These are phyloP conservation scores for Saccharomycopsis fodiens DNA, from an alignment of 805 yeast species.

Conservation along the genomic window DNA sequence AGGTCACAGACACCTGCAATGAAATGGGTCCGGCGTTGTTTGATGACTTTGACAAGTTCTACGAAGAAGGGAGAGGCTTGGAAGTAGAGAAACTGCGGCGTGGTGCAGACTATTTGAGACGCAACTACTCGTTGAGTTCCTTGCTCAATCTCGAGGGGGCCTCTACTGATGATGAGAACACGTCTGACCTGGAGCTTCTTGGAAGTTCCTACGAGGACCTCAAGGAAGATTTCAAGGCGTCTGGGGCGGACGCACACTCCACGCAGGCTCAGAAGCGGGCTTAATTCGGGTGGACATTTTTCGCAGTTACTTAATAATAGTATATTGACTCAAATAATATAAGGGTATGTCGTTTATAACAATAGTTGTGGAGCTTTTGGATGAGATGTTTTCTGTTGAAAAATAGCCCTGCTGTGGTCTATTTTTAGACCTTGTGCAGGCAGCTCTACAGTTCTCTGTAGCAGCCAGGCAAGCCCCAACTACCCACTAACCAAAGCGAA, in stretches of 20 bases:
- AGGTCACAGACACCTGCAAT: slow-evolving; percentile 75
- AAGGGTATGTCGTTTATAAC: too few relatives aligned
- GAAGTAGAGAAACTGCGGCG: neutral
- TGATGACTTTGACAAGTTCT: slow-evolving; percentile 65
- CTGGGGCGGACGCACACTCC: neutral
- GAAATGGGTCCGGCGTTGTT: slow-evolving; percentile 75
- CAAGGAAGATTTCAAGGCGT: neutral
- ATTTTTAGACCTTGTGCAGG: too few relatives aligned
- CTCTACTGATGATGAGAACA: slow-evolving; percentile 9
- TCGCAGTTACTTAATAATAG: too few relatives aligned
- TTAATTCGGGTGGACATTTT: too few relatives aligned
- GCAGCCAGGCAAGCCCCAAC: too few relatives aligned
- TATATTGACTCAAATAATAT: too few relatives aligned
- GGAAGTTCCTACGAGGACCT: slow-evolving; percentile 14
- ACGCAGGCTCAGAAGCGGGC: neutral
- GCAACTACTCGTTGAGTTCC: slow-evolving; percentile 4
- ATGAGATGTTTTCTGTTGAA: too few relatives aligned
- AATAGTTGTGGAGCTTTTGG: too few relatives aligned
- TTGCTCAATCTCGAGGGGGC: slow-evolving; percentile 13
- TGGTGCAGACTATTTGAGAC: neutral
- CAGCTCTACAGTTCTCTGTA: too few relatives aligned
- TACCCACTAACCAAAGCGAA: too few relatives aligned
- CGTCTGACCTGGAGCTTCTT: neutral
- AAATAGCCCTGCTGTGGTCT: too few relatives aligned
- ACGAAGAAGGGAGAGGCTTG: slow-evolving; percentile 20